Percentiles rank a stretch among this genome's conserved stretches.
These are phyloP conservation scores for Metschnikowia orientalis DNA, from an alignment of 805 yeast genomes.

Conservation along the genomic window DNA sequence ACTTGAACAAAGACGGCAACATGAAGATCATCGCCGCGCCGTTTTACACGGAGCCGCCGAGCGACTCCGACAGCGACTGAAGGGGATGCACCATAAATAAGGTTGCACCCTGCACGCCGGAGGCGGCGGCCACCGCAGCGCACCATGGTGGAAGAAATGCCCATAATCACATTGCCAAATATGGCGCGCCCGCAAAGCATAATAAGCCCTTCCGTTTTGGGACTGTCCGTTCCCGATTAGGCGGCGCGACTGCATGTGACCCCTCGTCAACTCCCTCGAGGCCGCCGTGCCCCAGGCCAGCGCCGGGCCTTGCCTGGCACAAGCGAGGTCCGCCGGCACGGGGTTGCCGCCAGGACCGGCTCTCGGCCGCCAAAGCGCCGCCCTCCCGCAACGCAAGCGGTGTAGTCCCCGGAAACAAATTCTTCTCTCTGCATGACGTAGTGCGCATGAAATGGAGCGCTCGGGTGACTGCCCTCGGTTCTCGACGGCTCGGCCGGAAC, in stretches of 20 bases:
- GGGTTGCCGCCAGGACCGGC: too few relatives aligned
- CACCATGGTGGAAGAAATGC: too few relatives aligned
- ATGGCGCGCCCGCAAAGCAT: conserved; percentile 4
- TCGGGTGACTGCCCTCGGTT: conserved; percentile 6
- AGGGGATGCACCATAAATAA: too few relatives aligned
- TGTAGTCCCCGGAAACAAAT: too few relatives aligned
- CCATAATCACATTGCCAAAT: not conserved
- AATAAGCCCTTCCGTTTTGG: conserved; percentile 4
- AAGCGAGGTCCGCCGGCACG: too few relatives aligned
- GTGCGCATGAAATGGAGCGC: conserved; percentile 3
- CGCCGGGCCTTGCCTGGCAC: too few relatives aligned
- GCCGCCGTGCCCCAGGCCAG: too few relatives aligned
- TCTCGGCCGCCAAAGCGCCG: too few relatives aligned
- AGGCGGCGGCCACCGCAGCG: too few relatives aligned
- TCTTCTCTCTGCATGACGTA: conserved; percentile 3
- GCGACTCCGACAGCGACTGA: conserved; percentile 26
- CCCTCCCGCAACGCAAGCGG: too few relatives aligned
- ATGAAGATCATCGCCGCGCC: conserved; percentile 35
- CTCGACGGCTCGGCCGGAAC: conserved; percentile 3
- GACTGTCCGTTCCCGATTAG: conserved; percentile 5
- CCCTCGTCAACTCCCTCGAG: too few relatives aligned
- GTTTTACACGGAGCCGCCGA: conserved; percentile 36
- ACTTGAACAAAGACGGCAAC: conserved; percentile 11
- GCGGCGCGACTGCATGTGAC: conserved; percentile 4
- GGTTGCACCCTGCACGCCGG: too few relatives aligned